Conservation (phyloP, 495 filamentous ascomycete species). For the Echria macrotheca region DNA sequence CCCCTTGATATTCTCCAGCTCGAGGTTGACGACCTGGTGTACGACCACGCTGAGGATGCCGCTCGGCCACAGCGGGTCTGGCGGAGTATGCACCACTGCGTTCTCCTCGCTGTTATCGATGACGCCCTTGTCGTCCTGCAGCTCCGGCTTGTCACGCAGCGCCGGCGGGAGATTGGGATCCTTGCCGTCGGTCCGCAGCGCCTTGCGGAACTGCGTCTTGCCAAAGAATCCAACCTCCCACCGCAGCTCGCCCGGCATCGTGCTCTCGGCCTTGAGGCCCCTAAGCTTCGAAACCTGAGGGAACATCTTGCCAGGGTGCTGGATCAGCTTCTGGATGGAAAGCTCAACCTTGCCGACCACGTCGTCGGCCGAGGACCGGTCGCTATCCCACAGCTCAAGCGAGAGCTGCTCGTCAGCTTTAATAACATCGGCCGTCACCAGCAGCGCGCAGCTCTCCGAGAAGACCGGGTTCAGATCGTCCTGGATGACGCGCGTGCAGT, state of each 20-base stretch:
- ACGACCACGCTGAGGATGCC: conserved; percentile 78
- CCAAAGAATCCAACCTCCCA: conserved; percentile 96
- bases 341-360: conserved; percentile 92
- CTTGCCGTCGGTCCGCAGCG: conserved; percentile 79
- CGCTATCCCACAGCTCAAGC: conserved; percentile 93
- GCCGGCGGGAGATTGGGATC: conserved; percentile 66
- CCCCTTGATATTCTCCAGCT: conserved; percentile 75
- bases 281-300: conserved; percentile 79
- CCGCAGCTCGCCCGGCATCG: conserved; percentile 88
- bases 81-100: conserved; percentile 81
- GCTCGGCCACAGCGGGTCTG: conserved; percentile 89
- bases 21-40: conserved; percentile 92
- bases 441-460: conserved; percentile 80
- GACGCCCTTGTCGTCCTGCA: conserved; percentile 86
- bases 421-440: conserved; percentile 82
- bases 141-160: conserved; percentile 64
- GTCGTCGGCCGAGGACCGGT: conserved; percentile 82
- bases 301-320: conserved; percentile 88
- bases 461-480: conserved; percentile 93
- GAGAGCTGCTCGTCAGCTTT: conserved; percentile 89
- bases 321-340: conserved; percentile 88
- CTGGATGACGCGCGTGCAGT: conserved; percentile 90
- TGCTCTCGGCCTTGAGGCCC: conserved; percentile 73
- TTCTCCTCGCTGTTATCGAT: conserved; percentile 71
- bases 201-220: conserved; percentile 78